phyloP scores from a whole-genome alignment of 2,329 filamentous ascomycete species.

The Aspergillus pseudotamarii region DNA sequence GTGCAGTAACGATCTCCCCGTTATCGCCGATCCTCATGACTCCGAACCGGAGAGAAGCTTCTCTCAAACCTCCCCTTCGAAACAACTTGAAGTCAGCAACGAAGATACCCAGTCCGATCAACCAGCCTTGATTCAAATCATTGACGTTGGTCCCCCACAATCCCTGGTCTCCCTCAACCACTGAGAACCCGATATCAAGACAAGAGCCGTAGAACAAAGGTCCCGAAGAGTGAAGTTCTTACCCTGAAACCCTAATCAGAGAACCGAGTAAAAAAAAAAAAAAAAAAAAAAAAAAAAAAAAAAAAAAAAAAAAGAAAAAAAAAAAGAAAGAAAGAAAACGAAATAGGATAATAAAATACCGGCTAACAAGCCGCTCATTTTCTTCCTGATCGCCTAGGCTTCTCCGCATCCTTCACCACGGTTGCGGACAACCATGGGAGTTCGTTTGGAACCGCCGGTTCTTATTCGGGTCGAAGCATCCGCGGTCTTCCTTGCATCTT shows the following conservation, averaged over 20 bases:
- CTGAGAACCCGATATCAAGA: not conserved
- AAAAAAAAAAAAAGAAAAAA: not conserved
- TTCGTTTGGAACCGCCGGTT: slow-evolving; percentile 1
- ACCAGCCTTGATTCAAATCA: not conserved
- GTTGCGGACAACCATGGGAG: not conserved
- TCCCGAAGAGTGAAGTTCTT: not conserved
- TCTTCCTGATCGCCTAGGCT: not conserved
- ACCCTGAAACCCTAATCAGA: not conserved
- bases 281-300: not conserved
- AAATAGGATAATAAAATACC: not conserved
- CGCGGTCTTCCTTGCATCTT: not conserved
- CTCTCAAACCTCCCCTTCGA: not conserved
- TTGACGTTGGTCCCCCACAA: not conserved
- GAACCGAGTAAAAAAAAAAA: not conserved
- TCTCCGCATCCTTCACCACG: not conserved
- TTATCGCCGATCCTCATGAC: slow-evolving; percentile 9
- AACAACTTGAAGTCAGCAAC: not conserved
- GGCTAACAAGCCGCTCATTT: not conserved
- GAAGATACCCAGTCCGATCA: slow-evolving; percentile 3
- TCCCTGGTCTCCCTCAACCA: not conserved
- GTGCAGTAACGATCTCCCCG: slow-evolving; percentile 1
- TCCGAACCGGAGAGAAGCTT: slow-evolving; percentile 14
- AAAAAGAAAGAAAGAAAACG: too few species aligned
- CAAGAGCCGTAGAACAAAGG: not conserved
- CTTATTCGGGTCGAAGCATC: not conserved